These are phyloP conservation scores for Verbena officinalis DNA, from an alignment of 257 asterid genomes.

Conservation along the genomic window DNA sequence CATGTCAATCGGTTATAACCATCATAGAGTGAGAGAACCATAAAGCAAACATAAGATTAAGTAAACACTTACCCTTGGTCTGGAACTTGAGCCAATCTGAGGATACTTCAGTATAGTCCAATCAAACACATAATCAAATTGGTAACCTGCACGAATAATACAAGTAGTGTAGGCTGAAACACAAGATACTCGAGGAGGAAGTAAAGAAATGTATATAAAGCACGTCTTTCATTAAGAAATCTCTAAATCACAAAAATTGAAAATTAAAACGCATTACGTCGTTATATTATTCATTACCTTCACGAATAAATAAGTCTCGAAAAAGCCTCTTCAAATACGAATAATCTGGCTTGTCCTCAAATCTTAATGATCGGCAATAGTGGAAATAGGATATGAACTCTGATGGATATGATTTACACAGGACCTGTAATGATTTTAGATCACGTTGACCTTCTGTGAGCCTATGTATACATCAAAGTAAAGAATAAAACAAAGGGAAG, in stretches of 20 bases:
- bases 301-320: constrained; percentile 92
- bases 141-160: constrained; percentile 67
- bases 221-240: constrained; percentile 9
- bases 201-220: neutral
- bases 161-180: constrained; percentile 6
- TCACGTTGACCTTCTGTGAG: constrained; percentile 17
- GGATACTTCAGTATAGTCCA: constrained; percentile 97
- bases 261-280: neutral
- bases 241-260: neutral
- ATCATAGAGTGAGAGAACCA: constrained; percentile 20
- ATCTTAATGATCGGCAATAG: constrained; percentile 86
- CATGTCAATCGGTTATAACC: constrained; percentile 23
- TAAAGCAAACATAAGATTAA: constrained; percentile 17
- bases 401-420: constrained; percentile 86
- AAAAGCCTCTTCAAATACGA: constrained; percentile 92
- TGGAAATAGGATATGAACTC: constrained; percentile 93
- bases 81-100: constrained; percentile 83
- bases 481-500: neutral
- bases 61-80: constrained; percentile 63
- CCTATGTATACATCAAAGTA: constrained; percentile 15
- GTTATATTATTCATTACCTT: constrained; percentile 54
- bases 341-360: constrained; percentile 93
- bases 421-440: constrained; percentile 52
- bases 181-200: constrained; percentile 16
- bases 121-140: constrained; percentile 93